Conservation (phyloP, 2,329 filamentous ascomycete genomes). For the Mycocentrospora acerina region DNA sequence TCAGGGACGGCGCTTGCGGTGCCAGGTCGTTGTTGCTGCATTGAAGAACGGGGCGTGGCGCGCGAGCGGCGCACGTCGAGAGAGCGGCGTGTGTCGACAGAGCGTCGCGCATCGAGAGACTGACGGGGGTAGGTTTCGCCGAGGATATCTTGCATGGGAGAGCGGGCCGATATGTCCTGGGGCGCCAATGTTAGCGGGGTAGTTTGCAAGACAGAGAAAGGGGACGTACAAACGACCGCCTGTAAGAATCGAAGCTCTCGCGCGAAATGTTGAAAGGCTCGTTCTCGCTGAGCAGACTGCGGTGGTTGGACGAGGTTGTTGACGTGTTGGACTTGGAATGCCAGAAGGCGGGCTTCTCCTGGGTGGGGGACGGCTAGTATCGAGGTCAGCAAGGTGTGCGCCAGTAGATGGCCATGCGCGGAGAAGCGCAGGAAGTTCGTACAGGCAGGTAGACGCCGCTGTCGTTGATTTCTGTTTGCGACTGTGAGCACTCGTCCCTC, state of each 20-base stretch:
- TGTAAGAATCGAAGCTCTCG: constrained; percentile 96
- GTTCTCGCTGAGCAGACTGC: constrained; percentile 73
- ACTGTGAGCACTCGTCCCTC: constrained; percentile 30
- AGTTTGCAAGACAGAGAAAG: neutral
- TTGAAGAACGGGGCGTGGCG: constrained; percentile 62
- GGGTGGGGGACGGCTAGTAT: constrained; percentile 72
- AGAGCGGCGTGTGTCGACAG: constrained; percentile 71
- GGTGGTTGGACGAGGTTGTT: constrained; percentile 57
- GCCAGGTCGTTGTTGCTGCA: constrained; percentile 59
- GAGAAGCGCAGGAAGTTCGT: constrained; percentile 44
- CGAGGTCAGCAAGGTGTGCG: constrained; percentile 30
- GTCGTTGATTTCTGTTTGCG: constrained; percentile 82
- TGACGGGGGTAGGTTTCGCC: constrained; percentile 57
- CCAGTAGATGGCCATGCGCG: no score
- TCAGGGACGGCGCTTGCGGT: constrained; percentile 65
- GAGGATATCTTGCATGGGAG: constrained; percentile 65
- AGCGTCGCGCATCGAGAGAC: constrained; percentile 63
- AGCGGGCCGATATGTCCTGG: constrained; percentile 90
- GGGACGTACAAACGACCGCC: constrained; percentile 84
- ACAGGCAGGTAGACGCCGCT: constrained; percentile 93
- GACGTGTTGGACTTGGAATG: constrained; percentile 51
- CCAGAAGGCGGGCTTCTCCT: constrained; percentile 83
- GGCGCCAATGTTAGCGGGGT: constrained; percentile 42
- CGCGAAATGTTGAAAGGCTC: constrained; percentile 94
- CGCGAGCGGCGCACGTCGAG: constrained; percentile 50